phyloP scores from a whole-genome alignment of 2,329 filamentous ascomycete genomes.

The Pyrenophora graminea region DNA sequence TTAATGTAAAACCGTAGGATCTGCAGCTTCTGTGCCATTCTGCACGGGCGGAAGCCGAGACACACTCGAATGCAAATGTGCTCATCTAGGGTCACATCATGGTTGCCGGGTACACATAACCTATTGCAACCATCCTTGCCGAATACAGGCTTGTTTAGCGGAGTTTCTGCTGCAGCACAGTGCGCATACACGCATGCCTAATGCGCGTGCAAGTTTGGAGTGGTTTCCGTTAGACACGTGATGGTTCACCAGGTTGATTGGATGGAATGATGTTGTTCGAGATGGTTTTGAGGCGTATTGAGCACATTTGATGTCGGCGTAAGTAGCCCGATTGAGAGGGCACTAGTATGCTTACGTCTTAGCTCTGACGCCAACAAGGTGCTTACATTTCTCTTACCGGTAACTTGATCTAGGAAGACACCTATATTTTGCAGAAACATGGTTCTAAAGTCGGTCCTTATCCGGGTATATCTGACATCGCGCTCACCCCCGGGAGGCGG shows the following conservation, averaged over 20 bases:
- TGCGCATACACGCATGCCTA: not conserved
- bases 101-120: not conserved
- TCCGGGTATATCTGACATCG: no score
- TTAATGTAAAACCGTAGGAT: not conserved
- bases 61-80: not conserved
- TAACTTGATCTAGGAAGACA: not conserved
- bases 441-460: no score
- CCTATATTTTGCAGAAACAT: not conserved
- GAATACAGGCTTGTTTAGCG: not conserved
- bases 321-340: not conserved
- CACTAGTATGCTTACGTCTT: not conserved
- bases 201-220: not conserved
- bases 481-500: no score
- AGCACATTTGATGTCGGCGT: constrained; percentile 24
- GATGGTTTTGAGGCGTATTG: constrained; percentile 13
- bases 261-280: constrained; percentile 1
- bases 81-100: constrained; percentile 10
- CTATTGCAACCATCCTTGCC: not conserved
- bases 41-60: not conserved
- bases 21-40: not conserved
- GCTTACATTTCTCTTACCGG: not conserved
- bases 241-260: not conserved
- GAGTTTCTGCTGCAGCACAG: not conserved
- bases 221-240: not conserved
- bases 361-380: not conserved